Base-by-base conservation (phyloP, 1,139 yeast genomes). In the Debaryomycetaceae sp. region DNA sequence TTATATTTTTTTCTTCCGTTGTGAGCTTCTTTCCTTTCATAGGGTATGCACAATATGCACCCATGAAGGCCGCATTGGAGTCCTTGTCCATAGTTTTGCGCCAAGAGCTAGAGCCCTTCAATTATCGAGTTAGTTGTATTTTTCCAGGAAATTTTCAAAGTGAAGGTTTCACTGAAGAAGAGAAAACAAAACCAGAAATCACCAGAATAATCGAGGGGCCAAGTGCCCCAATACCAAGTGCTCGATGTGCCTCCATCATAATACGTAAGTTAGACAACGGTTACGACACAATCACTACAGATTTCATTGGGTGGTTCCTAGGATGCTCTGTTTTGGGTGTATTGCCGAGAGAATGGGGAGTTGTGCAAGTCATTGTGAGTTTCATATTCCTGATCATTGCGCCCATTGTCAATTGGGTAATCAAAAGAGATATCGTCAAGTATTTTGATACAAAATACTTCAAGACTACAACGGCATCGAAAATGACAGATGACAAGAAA, bases 31-130 rank as follows among this genome's bases (percentile, higher is more conserved):
- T 81, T 68, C 89, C 97, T 4, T 84, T 93, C 58, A 87, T 90
- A 41, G 99, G 99, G 0, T 95, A 95, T 61, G 74, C 82, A 0
- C 93, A 89, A 55, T 95, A 95, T 59, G 93, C 93, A 0, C 99
- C 99, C 0, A 65, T 83, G 54, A 95, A 95, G 63, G 83, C 89
- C 0, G 97, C 97, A 0, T 62, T 93, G 8, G 75, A 87, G 53
- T 72, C 95, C 0, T 68, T 95, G 34, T 84, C 91, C 0, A 85
- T 85, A 42, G 73, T 86, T 5, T 66, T 93, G 44, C 80, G 97
- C 47, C 97, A 91, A 55, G 99, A 95, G 60, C 74, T 88, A 46
- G 61, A 75, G 0, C 84, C 85, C 2, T 84, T 80, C 56, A 79
- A 84, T 49, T 81, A 83, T 52, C 67, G 83, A 41, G 79, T 86